Evolutionary conservation across 1,139 yeast species (phyloP), one percentile per base, ranked within the genome.

Genomic region (Groenewaldozyma sp.): DNA sequence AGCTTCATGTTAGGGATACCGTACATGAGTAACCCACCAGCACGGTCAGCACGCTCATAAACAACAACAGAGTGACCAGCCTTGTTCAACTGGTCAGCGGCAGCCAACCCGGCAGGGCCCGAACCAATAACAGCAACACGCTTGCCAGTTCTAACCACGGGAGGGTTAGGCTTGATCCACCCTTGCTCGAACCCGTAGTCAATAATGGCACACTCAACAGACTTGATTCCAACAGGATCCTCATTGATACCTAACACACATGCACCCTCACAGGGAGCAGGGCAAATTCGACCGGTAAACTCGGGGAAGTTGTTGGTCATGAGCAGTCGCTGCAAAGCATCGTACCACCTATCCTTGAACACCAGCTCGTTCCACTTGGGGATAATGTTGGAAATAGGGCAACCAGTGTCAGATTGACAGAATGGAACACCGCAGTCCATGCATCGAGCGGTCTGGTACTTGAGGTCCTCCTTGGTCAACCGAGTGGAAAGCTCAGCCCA

Each of bases 341-440:
- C 91, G 59, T 71, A 79, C 97, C 97, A 91, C 61, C 91, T 80
- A 64, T 87, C 93, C 64, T 87, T 77, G 76, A 87, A 91, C 26
- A 91, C 95, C 54, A 91, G 75, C 62, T 88, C 97, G 62, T 91
- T 91, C 93, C 96, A 91, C 66, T 88, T 88, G 50, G 98, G 98
- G 69, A 91, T 91, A 53, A 88, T 79, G 64, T 91, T 91, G 45
- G 97, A 87, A 52, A 91, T 82, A 44, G 98, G 98, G 68, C 98
- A 91, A 47, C 98, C 98, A 37, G 95, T 82, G 63, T 91, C 97
- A 33, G 95, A 82, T 58, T 93, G 94, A 71, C 98, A 91, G 76
- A 88, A 91, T 45, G 98, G 98, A 55, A 91, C 94, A 69, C 98
- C 98, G 71, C 98, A 91, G 66, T 91, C 98, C 95, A 91, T 91